Percentiles rank a stretch among this genome's conserved stretches.
These are phyloP conservation scores for Pseudogymnoascus sp. DNA, from an alignment of 2,329 filamentous ascomycete species.

Conservation along the genomic window DNA sequence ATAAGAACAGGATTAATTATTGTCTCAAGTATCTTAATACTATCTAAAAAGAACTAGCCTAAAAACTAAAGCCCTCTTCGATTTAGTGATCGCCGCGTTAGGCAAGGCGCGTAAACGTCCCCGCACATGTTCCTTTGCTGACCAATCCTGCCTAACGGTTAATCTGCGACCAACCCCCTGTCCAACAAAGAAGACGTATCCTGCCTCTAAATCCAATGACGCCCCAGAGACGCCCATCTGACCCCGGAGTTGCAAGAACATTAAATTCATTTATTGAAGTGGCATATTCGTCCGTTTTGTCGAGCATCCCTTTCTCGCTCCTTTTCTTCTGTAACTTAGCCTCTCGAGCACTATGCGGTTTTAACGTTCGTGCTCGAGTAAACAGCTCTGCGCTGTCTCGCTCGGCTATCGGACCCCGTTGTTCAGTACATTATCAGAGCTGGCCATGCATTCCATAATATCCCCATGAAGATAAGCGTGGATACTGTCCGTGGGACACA, in stretches of 20 bases:
- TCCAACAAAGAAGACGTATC: slow-evolving; percentile 58
- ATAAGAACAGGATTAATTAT: background rate
- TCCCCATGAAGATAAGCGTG: slow-evolving; percentile 88
- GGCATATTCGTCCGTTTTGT: slow-evolving; percentile 54
- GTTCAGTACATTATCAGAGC: slow-evolving; percentile 81
- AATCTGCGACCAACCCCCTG: slow-evolving; percentile 5
- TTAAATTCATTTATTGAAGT: slow-evolving; percentile 67
- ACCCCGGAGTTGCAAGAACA: slow-evolving; percentile 50
- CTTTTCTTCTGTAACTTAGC: slow-evolving; percentile 42
- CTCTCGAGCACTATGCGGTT: slow-evolving; percentile 48
- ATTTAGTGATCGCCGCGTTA: background rate
- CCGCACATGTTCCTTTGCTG: background rate
- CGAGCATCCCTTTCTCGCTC: slow-evolving; percentile 44
- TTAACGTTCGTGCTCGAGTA: slow-evolving; percentile 54
- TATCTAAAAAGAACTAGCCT: background rate
- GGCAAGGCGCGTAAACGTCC: background rate
- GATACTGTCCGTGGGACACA: slow-evolving; percentile 91
- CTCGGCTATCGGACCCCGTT: slow-evolving; percentile 60
- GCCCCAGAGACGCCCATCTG: slow-evolving; percentile 30
- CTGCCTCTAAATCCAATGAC: slow-evolving; percentile 40
- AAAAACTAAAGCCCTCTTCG: background rate
- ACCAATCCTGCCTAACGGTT: background rate
- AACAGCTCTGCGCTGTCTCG: slow-evolving; percentile 58
- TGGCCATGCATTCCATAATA: slow-evolving; percentile 97
- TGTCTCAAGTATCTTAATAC: background rate